Percentiles rank a stretch among this genome's conserved stretches.
phyloP scores from a whole-genome alignment of 345 rosid genomes.

The Passiflora organensis region DNA sequence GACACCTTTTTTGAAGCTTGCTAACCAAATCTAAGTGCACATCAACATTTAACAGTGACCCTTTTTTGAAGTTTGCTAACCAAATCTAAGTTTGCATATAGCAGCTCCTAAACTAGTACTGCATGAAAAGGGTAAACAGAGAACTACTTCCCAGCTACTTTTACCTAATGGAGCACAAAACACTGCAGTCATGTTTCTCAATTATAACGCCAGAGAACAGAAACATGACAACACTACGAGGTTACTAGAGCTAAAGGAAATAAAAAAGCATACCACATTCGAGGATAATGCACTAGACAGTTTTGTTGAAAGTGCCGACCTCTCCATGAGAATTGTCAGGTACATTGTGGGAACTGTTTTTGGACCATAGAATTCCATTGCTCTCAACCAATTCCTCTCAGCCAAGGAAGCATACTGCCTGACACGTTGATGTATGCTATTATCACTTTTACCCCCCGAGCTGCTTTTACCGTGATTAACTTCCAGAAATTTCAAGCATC shows the following conservation, averaged over 20 bases:
- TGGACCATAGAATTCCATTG: constrained; percentile 71
- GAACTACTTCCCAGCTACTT: no score
- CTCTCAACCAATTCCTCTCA: constrained; percentile 80
- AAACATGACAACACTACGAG: background rate
- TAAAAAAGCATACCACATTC: constrained; percentile 42
- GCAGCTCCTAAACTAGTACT: no score
- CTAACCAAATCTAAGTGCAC: no score
- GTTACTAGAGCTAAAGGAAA: background rate
- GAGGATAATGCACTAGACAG: constrained; percentile 52
- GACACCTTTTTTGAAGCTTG: no score
- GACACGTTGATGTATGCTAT: constrained; percentile 45
- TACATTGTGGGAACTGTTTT: constrained; percentile 70
- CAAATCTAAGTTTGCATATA: no score
- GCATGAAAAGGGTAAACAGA: no score
- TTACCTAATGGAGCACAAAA: no score
- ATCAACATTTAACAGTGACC: no score
- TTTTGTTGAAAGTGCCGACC: constrained; percentile 53
- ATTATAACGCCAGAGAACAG: no score
- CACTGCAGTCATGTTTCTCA: no score
- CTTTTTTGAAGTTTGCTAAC: no score
- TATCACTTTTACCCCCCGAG: constrained; percentile 43
- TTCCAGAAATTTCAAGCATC: constrained; percentile 60
- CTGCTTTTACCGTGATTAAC: constrained; percentile 35
- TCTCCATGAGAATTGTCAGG: constrained; percentile 63
- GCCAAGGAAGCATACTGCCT: constrained; percentile 83